Evolutionary conservation across 345 rosid genomes (phyloP).

Genomic region (Mallotus nudiflorus): DNA sequence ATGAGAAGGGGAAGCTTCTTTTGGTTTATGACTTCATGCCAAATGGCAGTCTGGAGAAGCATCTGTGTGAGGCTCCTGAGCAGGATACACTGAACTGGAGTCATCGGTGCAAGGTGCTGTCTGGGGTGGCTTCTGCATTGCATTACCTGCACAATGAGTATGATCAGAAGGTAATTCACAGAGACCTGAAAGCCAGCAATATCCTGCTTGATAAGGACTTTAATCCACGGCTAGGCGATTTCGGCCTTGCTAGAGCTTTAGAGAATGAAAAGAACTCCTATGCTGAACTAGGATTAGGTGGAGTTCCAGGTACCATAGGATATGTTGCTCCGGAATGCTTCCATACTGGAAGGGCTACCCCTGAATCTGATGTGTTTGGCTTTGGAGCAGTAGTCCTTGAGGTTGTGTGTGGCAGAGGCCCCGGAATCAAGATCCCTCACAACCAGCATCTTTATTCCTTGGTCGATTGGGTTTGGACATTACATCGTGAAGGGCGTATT

Average conservation of each 20-base stretch:
- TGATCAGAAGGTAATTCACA: constrained; percentile 45
- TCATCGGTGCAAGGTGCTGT: constrained; percentile 32
- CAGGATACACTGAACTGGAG: constrained; percentile 29
- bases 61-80: constrained; percentile 21
- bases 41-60: constrained; percentile 50
- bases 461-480: constrained; percentile 51
- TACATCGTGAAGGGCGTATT: constrained; percentile 39
- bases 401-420: constrained; percentile 38
- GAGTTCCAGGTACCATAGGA: constrained; percentile 39
- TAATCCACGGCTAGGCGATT: constrained; percentile 44
- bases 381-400: constrained; percentile 51
- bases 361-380: constrained; percentile 48
- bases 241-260: constrained; percentile 44
- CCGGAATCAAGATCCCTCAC: constrained; percentile 28
- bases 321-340: constrained; percentile 53
- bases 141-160: constrained; percentile 43
- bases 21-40: constrained; percentile 56
- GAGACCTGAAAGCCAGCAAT: constrained; percentile 51
- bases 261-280: constrained; percentile 42
- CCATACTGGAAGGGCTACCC: constrained; percentile 43
- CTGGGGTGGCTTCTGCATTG: constrained; percentile 46
- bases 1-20: constrained; percentile 41
- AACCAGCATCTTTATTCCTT: constrained; percentile 22
- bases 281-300: constrained; percentile 27
- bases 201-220: constrained; percentile 42